Evolutionary conservation across 2,329 filamentous ascomycete species (phyloP).

Genomic region (Fonsecaea nubica): DNA sequence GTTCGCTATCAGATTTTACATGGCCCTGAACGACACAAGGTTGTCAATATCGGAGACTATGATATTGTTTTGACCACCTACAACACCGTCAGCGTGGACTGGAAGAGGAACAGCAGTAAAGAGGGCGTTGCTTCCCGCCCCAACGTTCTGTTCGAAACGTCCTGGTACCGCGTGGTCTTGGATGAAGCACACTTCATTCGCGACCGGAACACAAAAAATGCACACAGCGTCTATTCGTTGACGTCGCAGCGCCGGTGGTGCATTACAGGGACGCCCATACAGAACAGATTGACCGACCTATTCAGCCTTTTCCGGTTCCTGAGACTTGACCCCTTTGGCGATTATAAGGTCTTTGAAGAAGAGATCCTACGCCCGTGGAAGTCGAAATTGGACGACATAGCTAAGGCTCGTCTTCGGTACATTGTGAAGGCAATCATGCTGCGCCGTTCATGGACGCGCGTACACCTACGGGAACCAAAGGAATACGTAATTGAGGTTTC

Average conservation of each 20-base stretch:
- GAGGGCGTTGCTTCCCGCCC: constrained; percentile 2
- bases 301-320: constrained; percentile 54
- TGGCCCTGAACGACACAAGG: not conserved
- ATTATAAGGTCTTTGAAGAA: constrained; percentile 48
- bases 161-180: constrained; percentile 52
- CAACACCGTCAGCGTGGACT: constrained; percentile 50
- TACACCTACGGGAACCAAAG: constrained; percentile 15
- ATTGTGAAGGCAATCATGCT: constrained; percentile 27
- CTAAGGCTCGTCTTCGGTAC: constrained; percentile 11
- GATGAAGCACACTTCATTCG: constrained; percentile 56
- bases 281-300: constrained; percentile 56
- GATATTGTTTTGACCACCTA: constrained; percentile 53
- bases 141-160: constrained; percentile 43
- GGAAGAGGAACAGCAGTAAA: constrained; percentile 36
- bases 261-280: constrained; percentile 59
- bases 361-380: constrained; percentile 44
- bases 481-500: not conserved
- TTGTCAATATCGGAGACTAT: constrained; percentile 18
- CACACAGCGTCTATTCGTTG: constrained; percentile 50
- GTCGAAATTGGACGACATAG: constrained; percentile 14
- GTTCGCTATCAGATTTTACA: constrained; percentile 7
- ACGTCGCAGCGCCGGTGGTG: constrained; percentile 52
- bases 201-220: constrained; percentile 46
- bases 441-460: constrained; percentile 18
- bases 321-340: constrained; percentile 51